These are phyloP conservation scores for Arctium minus DNA, from an alignment of 129 eudicot species.

Conservation along the genomic window DNA sequence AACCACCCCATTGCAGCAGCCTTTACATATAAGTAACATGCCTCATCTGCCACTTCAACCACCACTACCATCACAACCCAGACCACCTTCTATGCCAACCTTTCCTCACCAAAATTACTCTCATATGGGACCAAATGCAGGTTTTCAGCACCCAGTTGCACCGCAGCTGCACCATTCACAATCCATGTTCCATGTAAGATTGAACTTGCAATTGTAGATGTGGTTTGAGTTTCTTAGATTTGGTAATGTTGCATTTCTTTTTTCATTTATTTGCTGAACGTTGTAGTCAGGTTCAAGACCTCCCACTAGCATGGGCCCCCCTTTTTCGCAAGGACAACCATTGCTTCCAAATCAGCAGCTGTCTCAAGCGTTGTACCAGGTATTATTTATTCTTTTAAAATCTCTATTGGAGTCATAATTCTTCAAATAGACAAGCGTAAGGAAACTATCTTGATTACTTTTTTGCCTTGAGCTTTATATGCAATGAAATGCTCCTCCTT, in stretches of 20 bases:
- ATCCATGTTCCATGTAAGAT: slow-evolving; percentile 70
- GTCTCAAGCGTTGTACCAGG: slow-evolving; percentile 71
- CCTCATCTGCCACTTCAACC: slow-evolving; percentile 67
- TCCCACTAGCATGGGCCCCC: slow-evolving; percentile 55
- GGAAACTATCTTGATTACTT: not conserved
- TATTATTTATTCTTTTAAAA: slow-evolving; percentile 21
- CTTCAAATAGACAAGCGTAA: not conserved
- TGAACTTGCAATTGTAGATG: not conserved
- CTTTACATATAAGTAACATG: slow-evolving; percentile 48
- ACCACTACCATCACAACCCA: slow-evolving; percentile 64
- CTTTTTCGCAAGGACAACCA: slow-evolving; percentile 63
- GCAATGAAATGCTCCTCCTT: not conserved
- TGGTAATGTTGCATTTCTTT: not conserved
- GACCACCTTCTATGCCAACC: slow-evolving; percentile 60
- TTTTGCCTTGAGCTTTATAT: not conserved
- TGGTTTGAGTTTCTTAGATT: not conserved
- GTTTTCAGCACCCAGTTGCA: slow-evolving; percentile 66
- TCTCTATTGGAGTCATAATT: not conserved
- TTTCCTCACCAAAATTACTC: slow-evolving; percentile 71
- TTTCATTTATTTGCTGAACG: slow-evolving; percentile 4
- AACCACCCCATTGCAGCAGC: slow-evolving; percentile 60
- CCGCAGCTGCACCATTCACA: slow-evolving; percentile 82
- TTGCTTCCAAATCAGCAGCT: slow-evolving; percentile 50
- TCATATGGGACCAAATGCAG: slow-evolving; percentile 60
- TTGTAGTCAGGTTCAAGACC: slow-evolving; percentile 52